Percentiles rank a stretch among this genome's conserved stretches.
phyloP scores from a whole-genome alignment of 2,329 filamentous ascomycete species.

The Sclerotinia borealis region DNA sequence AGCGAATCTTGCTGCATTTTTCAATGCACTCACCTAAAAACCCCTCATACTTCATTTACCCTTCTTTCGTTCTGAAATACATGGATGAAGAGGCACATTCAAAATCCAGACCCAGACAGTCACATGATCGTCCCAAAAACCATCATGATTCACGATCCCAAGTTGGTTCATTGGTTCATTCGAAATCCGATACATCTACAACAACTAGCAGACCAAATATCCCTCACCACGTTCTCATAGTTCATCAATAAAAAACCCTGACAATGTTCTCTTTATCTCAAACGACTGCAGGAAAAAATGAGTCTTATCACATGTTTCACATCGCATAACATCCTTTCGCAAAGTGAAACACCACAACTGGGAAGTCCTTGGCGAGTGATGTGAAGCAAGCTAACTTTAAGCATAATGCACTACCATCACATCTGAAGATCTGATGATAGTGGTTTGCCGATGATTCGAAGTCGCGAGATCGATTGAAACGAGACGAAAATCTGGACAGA shows the following conservation, averaged over 20 bases:
- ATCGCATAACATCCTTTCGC: neutral
- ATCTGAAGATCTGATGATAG: neutral
- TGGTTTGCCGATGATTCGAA: neutral
- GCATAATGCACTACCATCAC: neutral
- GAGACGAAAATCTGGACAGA: neutral
- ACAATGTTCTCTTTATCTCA: neutral
- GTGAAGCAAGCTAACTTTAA: neutral
- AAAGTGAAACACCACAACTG: neutral
- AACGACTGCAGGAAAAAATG: neutral
- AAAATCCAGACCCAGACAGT: neutral
- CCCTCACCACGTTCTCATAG: no score
- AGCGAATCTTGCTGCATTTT: neutral
- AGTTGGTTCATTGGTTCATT: neutral
- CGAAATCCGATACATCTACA: neutral
- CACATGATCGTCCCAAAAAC: neutral
- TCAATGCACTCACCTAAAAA: neutral
- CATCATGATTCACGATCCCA: neutral
- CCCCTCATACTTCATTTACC: neutral
- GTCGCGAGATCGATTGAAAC: neutral
- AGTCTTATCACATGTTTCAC: neutral
- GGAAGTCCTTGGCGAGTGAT: neutral
- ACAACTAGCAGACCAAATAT: neutral
- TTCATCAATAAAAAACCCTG: no score
- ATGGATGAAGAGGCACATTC: neutral
- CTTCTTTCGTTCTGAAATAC: neutral